Evolutionary conservation across 257 asterid species (phyloP), one percentile per base, ranked within the genome.

Genomic region (Mentha longifolia): DNA sequence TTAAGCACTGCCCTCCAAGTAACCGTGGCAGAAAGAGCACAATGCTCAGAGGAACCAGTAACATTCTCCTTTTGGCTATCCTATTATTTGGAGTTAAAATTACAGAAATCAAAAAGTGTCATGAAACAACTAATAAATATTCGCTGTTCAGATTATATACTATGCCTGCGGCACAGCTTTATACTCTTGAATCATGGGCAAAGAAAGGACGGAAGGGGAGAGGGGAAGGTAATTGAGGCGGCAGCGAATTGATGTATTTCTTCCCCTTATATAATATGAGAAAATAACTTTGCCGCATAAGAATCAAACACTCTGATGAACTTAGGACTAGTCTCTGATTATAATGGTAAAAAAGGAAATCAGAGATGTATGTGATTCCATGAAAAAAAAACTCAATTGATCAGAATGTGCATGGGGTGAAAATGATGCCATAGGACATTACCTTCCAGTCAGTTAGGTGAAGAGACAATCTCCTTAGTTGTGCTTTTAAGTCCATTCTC

Each of bases 401-500:
- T 65, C 28, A 52, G 66, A 52, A 42, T 35, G 71, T 14, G 37
- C 56, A 61, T 49, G 71, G 33, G 52, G 72, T 17, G 51, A 22
- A 46, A 49, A 30, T 14, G 15, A 19, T 28, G 37, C 52, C 56
- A 77, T 41, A 51, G 46, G 65, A 70, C 7, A 67, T 71, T 78
- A 94, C 98, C 98, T 89, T 89, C 81, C 90, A 87, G 85, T 91
- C 95, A 54, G 86, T 88, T 71, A 89, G 76, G 66, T 86, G 91
- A 74, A 94, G 81, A 70, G 96, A 89, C 52, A 86, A 68, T 70
- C 88, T 87, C 78, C 88, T 82, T 25, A 88, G 84, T 31, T 81
- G 92, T 76, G 84, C 72, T 35, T 81, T 78, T 16, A 89, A 73
- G 72, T 84, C 83, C 82, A 89, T 73, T 77, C 74, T 77, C 65